phyloP scores from a whole-genome alignment of 352 stramenopile species.

The Phytopythium vexans region DNA sequence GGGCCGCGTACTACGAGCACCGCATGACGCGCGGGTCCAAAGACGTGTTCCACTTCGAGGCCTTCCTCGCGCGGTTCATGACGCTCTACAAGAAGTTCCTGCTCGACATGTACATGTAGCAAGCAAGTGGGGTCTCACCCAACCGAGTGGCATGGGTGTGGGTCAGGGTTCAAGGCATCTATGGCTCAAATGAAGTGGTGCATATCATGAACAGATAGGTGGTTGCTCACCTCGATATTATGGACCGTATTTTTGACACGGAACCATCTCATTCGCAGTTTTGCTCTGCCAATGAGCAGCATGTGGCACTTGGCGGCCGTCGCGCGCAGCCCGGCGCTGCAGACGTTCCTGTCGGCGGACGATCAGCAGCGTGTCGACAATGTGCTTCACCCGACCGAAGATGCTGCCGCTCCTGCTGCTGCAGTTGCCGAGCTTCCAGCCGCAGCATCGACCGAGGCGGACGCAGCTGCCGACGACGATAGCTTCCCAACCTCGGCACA shows the following conservation, averaged over 20 bases:
- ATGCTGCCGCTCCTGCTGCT: not conserved
- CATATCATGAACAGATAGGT: not conserved
- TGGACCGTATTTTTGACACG: not conserved
- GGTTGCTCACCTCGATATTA: too few species aligned
- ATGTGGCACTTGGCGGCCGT: constrained; percentile 39
- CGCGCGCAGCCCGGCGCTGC: constrained; percentile 35
- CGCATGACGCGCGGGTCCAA: constrained; percentile 95
- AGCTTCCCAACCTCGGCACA: constrained; percentile 19
- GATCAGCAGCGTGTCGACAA: constrained; percentile 17
- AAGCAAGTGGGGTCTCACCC: not conserved
- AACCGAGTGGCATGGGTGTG: not conserved
- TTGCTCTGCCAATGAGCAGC: not conserved
- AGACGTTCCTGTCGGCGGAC: constrained; percentile 22
- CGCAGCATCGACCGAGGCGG: not conserved
- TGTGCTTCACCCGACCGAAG: not conserved
- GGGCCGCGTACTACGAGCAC: constrained; percentile 91
- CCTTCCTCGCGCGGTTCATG: constrained; percentile 99
- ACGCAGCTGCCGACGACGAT: constrained; percentile 4
- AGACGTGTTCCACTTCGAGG: constrained; percentile 99
- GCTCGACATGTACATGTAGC: constrained; percentile 89
- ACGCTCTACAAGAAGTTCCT: constrained; percentile 99
- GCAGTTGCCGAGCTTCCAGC: not conserved
- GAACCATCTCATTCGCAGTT: not conserved
- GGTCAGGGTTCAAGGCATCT: not conserved
- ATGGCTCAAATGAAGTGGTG: constrained; percentile 8